Evolutionary conservation across 225 moss, liverwort and hornwort species (phyloP).

Genomic region (Anthoceros angustus): DNA sequence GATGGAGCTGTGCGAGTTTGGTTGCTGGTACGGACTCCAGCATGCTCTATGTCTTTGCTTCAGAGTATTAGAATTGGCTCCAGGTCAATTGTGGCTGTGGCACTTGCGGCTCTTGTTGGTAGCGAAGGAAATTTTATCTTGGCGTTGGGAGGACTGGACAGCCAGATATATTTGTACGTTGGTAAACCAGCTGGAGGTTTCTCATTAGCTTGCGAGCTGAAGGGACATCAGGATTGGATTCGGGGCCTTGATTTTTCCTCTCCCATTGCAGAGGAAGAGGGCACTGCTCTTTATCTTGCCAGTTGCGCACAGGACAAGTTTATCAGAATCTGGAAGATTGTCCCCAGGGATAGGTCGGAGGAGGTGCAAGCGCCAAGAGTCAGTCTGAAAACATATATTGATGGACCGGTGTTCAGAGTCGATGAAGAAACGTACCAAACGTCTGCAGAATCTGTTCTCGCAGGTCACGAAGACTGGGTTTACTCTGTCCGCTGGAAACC

Average conservation of each 20-base stretch:
- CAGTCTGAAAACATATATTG: constrained; percentile 72
- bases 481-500: constrained; percentile 85
- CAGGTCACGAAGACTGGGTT: constrained; percentile 97
- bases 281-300: constrained; percentile 48
- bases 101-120: constrained; percentile 55
- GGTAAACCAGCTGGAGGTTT: constrained; percentile 57
- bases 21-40: constrained; percentile 30
- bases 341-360: constrained; percentile 14
- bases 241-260: constrained; percentile 69
- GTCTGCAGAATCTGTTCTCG: constrained; percentile 65
- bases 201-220: constrained; percentile 57
- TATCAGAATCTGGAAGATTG: constrained; percentile 80
- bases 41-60: constrained; percentile 44
- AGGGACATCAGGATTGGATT: constrained; percentile 93
- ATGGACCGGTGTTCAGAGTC: constrained; percentile 69
- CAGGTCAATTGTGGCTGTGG: constrained; percentile 68
- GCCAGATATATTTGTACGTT: constrained; percentile 68
- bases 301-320: constrained; percentile 80
- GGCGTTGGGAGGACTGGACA: constrained; percentile 80
- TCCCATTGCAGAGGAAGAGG: constrained; percentile 20
- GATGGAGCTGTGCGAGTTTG: constrained; percentile 69
- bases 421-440: constrained; percentile 66
- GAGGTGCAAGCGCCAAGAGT: constrained; percentile 15
- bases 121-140: constrained; percentile 53
- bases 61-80: constrained; percentile 59